Evolutionary conservation across 2,329 filamentous ascomycete species (phyloP).

Genomic region (Didymella glomerata): DNA sequence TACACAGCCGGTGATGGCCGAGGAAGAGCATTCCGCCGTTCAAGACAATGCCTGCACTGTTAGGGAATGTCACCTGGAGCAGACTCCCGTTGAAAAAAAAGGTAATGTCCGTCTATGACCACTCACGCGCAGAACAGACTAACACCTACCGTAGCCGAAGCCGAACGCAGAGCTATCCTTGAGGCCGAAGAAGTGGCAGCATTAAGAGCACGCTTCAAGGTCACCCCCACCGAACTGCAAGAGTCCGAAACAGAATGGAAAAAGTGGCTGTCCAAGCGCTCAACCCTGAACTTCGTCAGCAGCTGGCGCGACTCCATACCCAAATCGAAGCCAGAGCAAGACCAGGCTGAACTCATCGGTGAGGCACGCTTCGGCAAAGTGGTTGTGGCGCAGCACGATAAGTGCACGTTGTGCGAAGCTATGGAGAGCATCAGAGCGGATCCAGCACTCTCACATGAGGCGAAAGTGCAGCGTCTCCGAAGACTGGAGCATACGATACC

Average conservation of each 20-base stretch:
- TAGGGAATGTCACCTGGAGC: background rate
- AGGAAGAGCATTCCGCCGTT: background rate
- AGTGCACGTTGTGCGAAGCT: background rate
- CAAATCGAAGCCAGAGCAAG: background rate
- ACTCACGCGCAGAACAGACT: background rate
- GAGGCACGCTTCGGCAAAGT: constrained; percentile 7
- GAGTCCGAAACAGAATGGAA: constrained; percentile 1
- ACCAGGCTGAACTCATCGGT: background rate
- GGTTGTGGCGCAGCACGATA: background rate
- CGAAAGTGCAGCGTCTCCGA: background rate
- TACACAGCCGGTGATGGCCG: background rate
- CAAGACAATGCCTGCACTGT: background rate
- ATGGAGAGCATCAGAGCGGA: background rate
- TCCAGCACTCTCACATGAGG: background rate
- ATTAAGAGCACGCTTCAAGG: background rate
- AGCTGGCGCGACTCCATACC: background rate
- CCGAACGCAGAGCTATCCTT: background rate
- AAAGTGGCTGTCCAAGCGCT: background rate
- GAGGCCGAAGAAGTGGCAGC: too few relatives aligned
- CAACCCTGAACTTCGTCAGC: background rate
- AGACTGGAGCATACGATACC: constrained; percentile 1
- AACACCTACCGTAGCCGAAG: background rate
- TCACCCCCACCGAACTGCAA: background rate
- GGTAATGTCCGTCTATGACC: too few relatives aligned
- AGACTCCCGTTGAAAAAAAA: background rate